Conservation (phyloP, 345 rosid species). For the Excoecaria agallocha region DNA sequence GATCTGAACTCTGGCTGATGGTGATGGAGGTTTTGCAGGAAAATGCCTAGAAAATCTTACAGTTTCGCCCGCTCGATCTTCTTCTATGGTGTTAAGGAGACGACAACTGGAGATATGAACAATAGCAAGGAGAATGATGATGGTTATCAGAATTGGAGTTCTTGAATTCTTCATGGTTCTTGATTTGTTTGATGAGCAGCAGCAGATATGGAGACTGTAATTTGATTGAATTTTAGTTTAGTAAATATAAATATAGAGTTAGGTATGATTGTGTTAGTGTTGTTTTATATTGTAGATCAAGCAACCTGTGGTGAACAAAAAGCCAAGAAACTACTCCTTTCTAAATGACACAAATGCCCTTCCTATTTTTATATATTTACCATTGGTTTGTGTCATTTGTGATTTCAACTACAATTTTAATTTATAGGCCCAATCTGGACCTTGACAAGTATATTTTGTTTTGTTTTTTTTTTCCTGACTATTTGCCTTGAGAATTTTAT, state of each 20-base stretch:
- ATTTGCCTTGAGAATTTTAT: too few relatives aligned
- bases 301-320: too few relatives aligned
- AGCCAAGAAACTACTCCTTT: too few relatives aligned
- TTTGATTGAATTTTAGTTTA: neutral
- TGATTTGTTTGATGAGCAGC: neutral
- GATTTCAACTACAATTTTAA: too few relatives aligned
- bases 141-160: neutral
- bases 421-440: too few relatives aligned
- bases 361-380: too few relatives aligned
- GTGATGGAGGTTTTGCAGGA: conserved; percentile 28
- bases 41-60: conserved; percentile 23
- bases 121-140: neutral
- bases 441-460: too few relatives aligned
- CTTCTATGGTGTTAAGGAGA: neutral
- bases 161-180: neutral
- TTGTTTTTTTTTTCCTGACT: too few relatives aligned
- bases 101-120: neutral
- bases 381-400: too few relatives aligned
- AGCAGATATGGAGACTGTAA: neutral
- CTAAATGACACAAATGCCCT: too few relatives aligned
- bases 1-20: conserved; percentile 15
- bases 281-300: too few relatives aligned
- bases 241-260: neutral
- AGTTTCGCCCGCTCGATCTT: neutral
- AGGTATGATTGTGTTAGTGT: too few relatives aligned